These are phyloP conservation scores for Malbranchea zuffiana DNA, from an alignment of 2,329 filamentous ascomycete species.

Conservation along the genomic window DNA sequence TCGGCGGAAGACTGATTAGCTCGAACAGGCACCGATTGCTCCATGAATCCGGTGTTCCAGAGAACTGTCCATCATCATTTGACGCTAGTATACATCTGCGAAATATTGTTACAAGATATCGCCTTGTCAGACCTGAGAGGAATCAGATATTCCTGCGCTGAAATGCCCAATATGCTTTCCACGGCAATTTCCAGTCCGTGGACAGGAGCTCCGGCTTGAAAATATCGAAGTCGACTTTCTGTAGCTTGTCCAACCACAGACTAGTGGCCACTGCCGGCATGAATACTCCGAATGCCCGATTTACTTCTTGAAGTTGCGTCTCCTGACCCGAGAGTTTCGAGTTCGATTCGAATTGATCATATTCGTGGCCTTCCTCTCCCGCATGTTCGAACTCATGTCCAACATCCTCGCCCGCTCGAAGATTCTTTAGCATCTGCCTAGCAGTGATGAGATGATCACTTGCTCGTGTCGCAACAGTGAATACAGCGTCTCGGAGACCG, in stretches of 20 bases:
- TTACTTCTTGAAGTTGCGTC: conserved; percentile 41
- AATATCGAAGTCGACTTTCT: conserved; percentile 77
- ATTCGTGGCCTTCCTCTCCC: conserved; percentile 58
- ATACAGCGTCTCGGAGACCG: conserved; percentile 80
- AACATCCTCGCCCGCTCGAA: conserved; percentile 60
- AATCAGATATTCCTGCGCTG: conserved; percentile 41
- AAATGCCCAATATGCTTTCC: conserved; percentile 57
- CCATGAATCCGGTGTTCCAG: no score
- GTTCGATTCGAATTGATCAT: conserved; percentile 28
- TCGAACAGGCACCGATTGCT: no score
- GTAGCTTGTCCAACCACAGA: conserved; percentile 66
- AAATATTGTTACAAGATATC: no score
- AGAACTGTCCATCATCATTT: no score
- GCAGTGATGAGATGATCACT: conserved; percentile 94
- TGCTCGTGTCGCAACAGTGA: conserved; percentile 81
- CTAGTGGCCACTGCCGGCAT: conserved; percentile 68
- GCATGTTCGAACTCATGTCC: conserved; percentile 86
- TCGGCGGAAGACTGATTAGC: conserved; percentile 14
- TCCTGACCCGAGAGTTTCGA: conserved; percentile 21
- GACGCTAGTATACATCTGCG: no score
- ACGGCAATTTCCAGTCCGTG: conserved; percentile 75
- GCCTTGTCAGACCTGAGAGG: no score
- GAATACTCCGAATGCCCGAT: conserved; percentile 65
- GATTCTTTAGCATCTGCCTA: conserved; percentile 75
- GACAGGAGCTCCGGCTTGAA: conserved; percentile 52